Conservation (phyloP, 176 grass and related monocot species). For the Oryza australiensis region DNA sequence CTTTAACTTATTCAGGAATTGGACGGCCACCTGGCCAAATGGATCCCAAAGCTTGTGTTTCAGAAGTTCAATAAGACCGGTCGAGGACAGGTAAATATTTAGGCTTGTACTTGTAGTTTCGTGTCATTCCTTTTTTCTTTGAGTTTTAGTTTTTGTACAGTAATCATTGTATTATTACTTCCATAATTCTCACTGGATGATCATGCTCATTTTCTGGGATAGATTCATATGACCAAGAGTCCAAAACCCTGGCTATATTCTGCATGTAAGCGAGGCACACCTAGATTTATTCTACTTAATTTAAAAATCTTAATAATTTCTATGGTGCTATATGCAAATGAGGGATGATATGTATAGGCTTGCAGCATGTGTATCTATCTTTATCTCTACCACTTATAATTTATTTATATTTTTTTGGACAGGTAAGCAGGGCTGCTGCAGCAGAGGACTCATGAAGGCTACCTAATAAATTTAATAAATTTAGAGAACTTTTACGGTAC, state of each 20-base stretch:
- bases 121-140: constrained; percentile 8
- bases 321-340: neutral
- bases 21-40: constrained; percentile 80
- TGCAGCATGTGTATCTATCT: neutral
- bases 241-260: neutral
- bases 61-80: constrained; percentile 75
- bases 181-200: too few species aligned
- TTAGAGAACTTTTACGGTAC: too few species aligned
- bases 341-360: too few species aligned
- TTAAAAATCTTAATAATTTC: neutral
- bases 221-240: neutral
- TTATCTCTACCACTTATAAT: too few species aligned
- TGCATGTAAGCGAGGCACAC: neutral
- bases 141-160: too few species aligned
- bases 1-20: constrained; percentile 59
- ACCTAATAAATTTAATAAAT: too few species aligned
- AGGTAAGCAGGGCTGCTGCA: too few species aligned
- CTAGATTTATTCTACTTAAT: neutral
- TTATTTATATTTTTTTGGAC: too few species aligned
- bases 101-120: constrained; percentile 10
- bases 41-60: constrained; percentile 86
- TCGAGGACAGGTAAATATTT: constrained; percentile 59
- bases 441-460: too few species aligned
- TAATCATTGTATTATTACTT: too few species aligned
- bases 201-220: neutral